These are phyloP conservation scores for Sequoia sempervirens DNA, from an alignment of 75 land plant species.

Conservation along the genomic window DNA sequence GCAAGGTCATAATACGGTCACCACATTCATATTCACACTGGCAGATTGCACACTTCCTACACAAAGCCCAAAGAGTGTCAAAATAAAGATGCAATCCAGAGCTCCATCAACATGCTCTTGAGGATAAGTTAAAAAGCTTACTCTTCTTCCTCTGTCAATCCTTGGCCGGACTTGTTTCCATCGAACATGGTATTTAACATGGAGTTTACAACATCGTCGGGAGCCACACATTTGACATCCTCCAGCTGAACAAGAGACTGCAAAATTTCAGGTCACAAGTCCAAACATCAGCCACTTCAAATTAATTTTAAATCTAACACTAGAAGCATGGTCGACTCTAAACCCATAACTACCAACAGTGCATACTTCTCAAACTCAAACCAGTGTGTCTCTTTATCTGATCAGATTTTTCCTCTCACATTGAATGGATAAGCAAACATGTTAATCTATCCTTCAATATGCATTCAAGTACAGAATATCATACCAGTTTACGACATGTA, in stretches of 20 bases:
- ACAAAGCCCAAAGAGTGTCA: neutral
- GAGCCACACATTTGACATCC: conserved; percentile 29
- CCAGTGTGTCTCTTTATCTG: neutral
- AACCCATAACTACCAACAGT: neutral
- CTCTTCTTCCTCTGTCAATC: neutral
- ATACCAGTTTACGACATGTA: neutral
- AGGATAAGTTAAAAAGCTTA: neutral
- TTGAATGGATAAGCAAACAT: neutral
- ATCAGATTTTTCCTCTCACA: neutral
- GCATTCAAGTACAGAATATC: neutral
- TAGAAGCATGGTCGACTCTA: neutral
- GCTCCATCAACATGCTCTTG: no score
- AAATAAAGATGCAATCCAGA: neutral
- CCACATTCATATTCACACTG: conserved; percentile 32
- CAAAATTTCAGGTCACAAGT: neutral
- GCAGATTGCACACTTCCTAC: conserved; percentile 31
- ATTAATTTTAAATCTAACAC: neutral
- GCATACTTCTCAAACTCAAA: neutral
- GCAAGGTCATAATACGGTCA: conserved; percentile 20
- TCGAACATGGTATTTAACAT: neutral
- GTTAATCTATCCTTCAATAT: neutral
- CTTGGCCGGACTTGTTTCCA: conserved; percentile 12
- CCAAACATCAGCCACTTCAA: neutral
- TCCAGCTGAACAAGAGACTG: conserved; percentile 47
- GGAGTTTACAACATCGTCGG: conserved; percentile 8